Evolutionary conservation across 768 basidiomycete genomes (phyloP).

Genomic region (Tephrocybe sp.): DNA sequence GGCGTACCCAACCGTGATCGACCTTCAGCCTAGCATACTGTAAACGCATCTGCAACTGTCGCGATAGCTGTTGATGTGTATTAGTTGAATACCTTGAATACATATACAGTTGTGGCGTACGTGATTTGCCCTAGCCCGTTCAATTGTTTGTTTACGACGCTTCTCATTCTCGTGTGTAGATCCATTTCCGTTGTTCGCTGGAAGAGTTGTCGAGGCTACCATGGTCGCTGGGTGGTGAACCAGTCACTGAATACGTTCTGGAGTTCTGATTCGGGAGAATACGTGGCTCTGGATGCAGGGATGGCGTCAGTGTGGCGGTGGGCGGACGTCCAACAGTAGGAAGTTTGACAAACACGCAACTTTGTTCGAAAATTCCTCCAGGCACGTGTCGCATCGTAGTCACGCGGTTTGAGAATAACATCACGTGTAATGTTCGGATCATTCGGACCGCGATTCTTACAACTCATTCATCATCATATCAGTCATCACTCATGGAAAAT

Average conservation of each 20-base stretch:
- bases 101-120: slow-evolving; percentile 33
- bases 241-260: background rate
- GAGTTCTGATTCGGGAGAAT: background rate
- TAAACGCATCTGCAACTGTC: slow-evolving; percentile 71
- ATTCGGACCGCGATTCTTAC: slow-evolving; percentile 6
- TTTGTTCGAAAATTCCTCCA: slow-evolving; percentile 15
- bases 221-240: slow-evolving; percentile 20
- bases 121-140: slow-evolving; percentile 57
- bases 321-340: background rate
- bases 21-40: slow-evolving; percentile 81
- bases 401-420: slow-evolving; percentile 17
- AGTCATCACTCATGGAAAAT: background rate
- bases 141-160: slow-evolving; percentile 50
- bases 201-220: slow-evolving; percentile 32
- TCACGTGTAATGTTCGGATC: slow-evolving; percentile 17
- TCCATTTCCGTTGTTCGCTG: slow-evolving; percentile 19
- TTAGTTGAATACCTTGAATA: background rate
- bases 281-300: background rate
- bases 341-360: slow-evolving; percentile 14
- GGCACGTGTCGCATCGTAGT: slow-evolving; percentile 20
- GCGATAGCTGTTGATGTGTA: slow-evolving; percentile 49
- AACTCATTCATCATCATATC: too few species aligned
- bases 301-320: background rate
- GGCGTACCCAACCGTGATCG: slow-evolving; percentile 76
- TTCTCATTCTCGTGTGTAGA: slow-evolving; percentile 39